Base-by-base conservation (phyloP, 306 rosid species). In the Abrus precatorius region DNA sequence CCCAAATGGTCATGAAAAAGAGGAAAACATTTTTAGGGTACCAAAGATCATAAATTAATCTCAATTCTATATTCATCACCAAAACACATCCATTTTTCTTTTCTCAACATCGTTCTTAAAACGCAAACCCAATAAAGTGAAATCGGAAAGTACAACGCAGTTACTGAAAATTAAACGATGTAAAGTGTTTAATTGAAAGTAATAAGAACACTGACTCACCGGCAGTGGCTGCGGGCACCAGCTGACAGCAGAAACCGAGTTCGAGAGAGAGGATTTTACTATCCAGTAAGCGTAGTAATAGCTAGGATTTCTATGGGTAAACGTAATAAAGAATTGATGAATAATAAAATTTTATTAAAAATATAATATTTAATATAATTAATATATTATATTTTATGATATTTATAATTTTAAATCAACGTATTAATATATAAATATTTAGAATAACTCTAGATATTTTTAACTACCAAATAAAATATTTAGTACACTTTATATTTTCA, bases 1-100 rank as follows among this genome's bases (percentile, higher is more conserved):
- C 47, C 43, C 54, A 56, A 68, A 59, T 13, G 36, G 76, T 60
- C 53, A 10, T 30, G n/a, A 41, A 68, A 74, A 78, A 27, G 27
- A 9, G 66, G 14, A 4, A 36, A 34, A n/a, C 13, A 2, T 13
- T 1, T 44, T 5, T 1, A 5, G 48, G 9, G 0, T 2, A 8
- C 7, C 9, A 8, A 3, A 44, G 48, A 44, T 5, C 33, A 28
- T 8, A 67, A 44, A 10, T 67, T 67, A 44, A 63, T 75, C 62
- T 10, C 57, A 59, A 14, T 76, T 30, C 47, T 52, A 72, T 72
- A 61, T 30, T 1, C 4, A 8, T 20, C 33, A 66, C 14, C 8
- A 41, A 13, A 12, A 0, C 5, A 2, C 5, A 36, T 36, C 20
- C 20, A 0, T 20, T 5, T 7, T 8, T 32, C 28, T 45, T 67